Percentiles rank a stretch among this genome's conserved stretches.
Evolutionary conservation across 768 basidiomycete genomes (phyloP).

Genomic region (Cubamyces sp.): DNA sequence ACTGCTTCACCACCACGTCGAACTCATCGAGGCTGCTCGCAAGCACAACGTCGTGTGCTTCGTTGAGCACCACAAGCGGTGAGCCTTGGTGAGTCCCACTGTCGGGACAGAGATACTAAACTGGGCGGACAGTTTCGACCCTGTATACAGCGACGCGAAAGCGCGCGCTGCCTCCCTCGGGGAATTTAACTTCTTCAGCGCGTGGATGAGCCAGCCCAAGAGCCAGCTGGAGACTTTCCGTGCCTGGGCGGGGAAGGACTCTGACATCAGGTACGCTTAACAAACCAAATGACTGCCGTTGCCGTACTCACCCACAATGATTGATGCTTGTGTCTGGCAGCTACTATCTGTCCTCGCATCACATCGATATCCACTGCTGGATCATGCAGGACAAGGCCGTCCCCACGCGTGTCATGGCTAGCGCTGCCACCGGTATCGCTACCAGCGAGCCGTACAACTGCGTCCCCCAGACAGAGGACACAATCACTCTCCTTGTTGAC

Average conservation of each 20-base stretch:
- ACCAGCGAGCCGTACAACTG: conserved; percentile 89
- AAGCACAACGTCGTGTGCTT: conserved; percentile 85
- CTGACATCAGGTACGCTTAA: conserved; percentile 74
- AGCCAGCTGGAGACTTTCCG: conserved; percentile 93
- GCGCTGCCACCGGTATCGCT: conserved; percentile 89
- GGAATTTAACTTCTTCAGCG: conserved; percentile 94
- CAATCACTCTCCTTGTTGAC: conserved; percentile 92
- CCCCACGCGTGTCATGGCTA: conserved; percentile 86
- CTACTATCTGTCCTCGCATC: conserved; percentile 94
- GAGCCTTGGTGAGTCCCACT: conserved; percentile 19
- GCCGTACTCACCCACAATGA: not conserved
- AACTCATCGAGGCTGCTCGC: conserved; percentile 74
- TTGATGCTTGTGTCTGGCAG: conserved; percentile 40
- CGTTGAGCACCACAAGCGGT: conserved; percentile 95
- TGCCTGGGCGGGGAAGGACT: conserved; percentile 94
- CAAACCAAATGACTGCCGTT: not conserved
- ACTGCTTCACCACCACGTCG: conserved; percentile 79
- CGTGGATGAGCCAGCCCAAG: conserved; percentile 99
- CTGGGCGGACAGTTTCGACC: conserved; percentile 64
- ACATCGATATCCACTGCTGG: conserved; percentile 90
- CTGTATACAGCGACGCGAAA: conserved; percentile 90
- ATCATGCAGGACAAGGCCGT: conserved; percentile 76
- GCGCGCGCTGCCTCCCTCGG: conserved; percentile 75
- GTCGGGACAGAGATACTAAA: not conserved
- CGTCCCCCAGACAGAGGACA: conserved; percentile 87